Conservation (phyloP, 345 rosid genomes). For the Lepidium sativum region DNA sequence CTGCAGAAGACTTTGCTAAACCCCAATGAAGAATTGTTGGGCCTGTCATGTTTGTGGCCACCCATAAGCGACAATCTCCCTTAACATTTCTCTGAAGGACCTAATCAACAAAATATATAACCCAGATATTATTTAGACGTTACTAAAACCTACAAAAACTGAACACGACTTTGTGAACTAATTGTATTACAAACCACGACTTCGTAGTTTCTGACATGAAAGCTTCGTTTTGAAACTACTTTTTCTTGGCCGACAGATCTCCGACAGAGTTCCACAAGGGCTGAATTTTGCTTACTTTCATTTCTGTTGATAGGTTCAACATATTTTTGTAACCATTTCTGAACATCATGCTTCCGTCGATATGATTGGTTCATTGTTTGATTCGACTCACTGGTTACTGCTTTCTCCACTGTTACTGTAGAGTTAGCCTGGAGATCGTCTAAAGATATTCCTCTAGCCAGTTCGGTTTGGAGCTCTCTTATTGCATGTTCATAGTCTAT, state of each 20-base stretch:
- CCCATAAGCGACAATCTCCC: slow-evolving; percentile 35
- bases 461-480: slow-evolving; percentile 44
- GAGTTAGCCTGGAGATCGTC: slow-evolving; percentile 31
- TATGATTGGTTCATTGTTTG: slow-evolving; percentile 20
- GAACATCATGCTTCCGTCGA: slow-evolving; percentile 32
- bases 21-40: slow-evolving; percentile 56
- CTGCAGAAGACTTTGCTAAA: slow-evolving; percentile 37
- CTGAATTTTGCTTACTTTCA: slow-evolving; percentile 22
- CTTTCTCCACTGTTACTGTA: slow-evolving; percentile 17
- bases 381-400: slow-evolving; percentile 6
- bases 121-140: not conserved
- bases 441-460: slow-evolving; percentile 39
- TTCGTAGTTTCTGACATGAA: slow-evolving; percentile 33
- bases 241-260: slow-evolving; percentile 36
- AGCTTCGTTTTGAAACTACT: slow-evolving; percentile 34
- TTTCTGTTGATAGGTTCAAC: slow-evolving; percentile 26
- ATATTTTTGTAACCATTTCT: slow-evolving; percentile 44
- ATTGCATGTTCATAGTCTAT: slow-evolving; percentile 44
- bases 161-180: not conserved
- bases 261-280: slow-evolving; percentile 37
- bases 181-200: slow-evolving; percentile 36
- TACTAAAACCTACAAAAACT: not conserved
- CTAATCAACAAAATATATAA: slow-evolving; percentile 19
- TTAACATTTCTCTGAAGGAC: slow-evolving; percentile 32
- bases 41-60: slow-evolving; percentile 44